phyloP scores from a whole-genome alignment of 2,329 filamentous ascomycete genomes.

The Pyrenochaeta sp. region DNA sequence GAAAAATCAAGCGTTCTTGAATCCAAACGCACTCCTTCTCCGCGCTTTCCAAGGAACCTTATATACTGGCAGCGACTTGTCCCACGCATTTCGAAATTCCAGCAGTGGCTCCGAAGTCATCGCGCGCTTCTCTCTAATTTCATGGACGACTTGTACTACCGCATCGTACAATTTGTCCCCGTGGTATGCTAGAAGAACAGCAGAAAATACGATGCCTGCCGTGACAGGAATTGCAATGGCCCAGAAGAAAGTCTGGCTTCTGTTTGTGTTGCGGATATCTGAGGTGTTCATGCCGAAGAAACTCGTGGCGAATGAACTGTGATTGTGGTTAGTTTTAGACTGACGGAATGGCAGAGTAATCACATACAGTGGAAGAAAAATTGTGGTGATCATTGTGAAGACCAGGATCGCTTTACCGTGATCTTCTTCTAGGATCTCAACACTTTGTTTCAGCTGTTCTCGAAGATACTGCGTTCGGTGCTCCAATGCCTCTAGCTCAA shows the following conservation, averaged over 20 bases:
- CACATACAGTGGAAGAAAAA: slow-evolving; percentile 35
- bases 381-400: slow-evolving; percentile 39
- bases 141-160: background rate
- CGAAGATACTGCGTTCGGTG: slow-evolving; percentile 5
- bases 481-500: slow-evolving; percentile 16
- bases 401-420: slow-evolving; percentile 16
- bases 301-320: slow-evolving; percentile 17
- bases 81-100: no score
- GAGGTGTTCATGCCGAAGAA: slow-evolving; percentile 28
- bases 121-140: background rate
- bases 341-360: slow-evolving; percentile 35
- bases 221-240: slow-evolving; percentile 18
- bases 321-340: background rate
- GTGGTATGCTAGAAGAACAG: slow-evolving; percentile 7
- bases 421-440: slow-evolving; percentile 20
- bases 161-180: slow-evolving; percentile 7
- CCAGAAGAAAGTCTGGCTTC: slow-evolving; percentile 23
- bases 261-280: slow-evolving; percentile 18
- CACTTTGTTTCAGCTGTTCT: slow-evolving; percentile 22
- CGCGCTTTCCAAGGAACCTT: no score
- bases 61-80: no score
- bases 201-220: slow-evolving; percentile 1
- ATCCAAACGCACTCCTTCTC: no score
- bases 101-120: no score
- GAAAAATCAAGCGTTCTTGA: no score